Conservation (phyloP, 495 filamentous ascomycete species). For the Talaromyces liani region DNA sequence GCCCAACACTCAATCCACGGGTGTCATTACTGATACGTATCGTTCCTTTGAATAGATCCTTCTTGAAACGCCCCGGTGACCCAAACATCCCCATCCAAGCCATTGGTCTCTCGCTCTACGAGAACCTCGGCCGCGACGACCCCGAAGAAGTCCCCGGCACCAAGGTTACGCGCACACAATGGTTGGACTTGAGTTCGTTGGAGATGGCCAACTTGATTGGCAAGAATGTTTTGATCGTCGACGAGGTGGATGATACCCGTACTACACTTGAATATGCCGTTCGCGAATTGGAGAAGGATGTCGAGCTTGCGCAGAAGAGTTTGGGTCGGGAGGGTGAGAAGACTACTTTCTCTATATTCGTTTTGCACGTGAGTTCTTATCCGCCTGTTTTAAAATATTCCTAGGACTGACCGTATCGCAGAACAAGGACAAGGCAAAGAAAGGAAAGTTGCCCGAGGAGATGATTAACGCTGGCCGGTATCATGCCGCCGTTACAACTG, state of each 20-base stretch:
- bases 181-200: conserved; percentile 85
- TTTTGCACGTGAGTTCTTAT: conserved; percentile 70
- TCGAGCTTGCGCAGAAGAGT: conserved; percentile 68
- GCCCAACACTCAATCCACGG: neutral
- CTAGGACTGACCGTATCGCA: conserved; percentile 20
- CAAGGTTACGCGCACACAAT: conserved; percentile 96
- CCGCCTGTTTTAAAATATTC: neutral
- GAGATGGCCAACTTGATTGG: conserved; percentile 90
- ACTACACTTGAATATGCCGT: conserved; percentile 98
- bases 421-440: conserved; percentile 97
- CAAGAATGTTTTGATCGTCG: conserved; percentile 96
- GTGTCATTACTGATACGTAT: neutral
- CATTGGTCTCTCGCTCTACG: conserved; percentile 96
- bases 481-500: conserved; percentile 76
- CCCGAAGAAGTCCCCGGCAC: conserved; percentile 72
- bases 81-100: conserved; percentile 99
- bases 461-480: conserved; percentile 74
- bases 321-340: conserved; percentile 59
- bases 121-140: conserved; percentile 58
- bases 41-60: conserved; percentile 48
- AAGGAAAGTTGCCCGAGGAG: conserved; percentile 72
- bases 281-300: conserved; percentile 91
- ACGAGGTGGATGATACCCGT: conserved; percentile 97
- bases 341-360: conserved; percentile 88
- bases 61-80: conserved; percentile 81